Base-by-base conservation (phyloP, 192 early-diverging fungal species). In the Coemansia sp. region DNA sequence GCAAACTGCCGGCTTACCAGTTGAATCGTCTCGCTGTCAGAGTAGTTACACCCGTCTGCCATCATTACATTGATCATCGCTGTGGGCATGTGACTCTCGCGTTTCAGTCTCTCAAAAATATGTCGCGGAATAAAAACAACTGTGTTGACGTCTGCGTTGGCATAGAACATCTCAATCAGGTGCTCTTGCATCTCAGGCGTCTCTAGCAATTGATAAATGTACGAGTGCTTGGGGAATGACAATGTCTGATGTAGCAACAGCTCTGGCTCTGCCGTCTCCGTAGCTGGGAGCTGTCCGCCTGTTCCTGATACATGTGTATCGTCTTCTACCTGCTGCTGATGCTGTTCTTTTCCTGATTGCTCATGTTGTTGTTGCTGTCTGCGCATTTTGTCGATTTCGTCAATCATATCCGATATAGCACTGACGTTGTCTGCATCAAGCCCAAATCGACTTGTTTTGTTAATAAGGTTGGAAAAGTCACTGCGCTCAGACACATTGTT, bases 151-250 rank as follows among this genome's bases (percentile, higher is more conserved):
- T 76, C 79, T 8, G 75, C 57, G 54, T 72, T 65, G 36, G 39
- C n/a, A 59, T 73, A 82, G 67, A 82, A 82, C 60, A 58, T 70
- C 21, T 76, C 79, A 23, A 82, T 54, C 42, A 82, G 64, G 8
- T 73, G 70, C 30, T 66, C 57, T 1, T 58, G 67, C 53, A 76
- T 52, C 5, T 58, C 67, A 3, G 59, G 17, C 5, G 63, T 54
- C 52, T 65, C 63, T 2, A 74, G 57, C 27, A 20, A 39, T 53
- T 59, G 56, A 3, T 21, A 23, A 1, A 33, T 46, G 9, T 56
- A 61, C 23, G 36, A 24, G 19, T n/a, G 19, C 51, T 21, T 6
- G 10, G 30, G 11, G n/a, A 30, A 8, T 30, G 51, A 20, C 51
- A 24, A 25, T 25, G 6, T 30, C 4, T 17, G 25, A 23, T 19